Evolutionary conservation across 1,139 yeast species (phyloP).

Genomic region (Sugiyamaella xylanicola): DNA sequence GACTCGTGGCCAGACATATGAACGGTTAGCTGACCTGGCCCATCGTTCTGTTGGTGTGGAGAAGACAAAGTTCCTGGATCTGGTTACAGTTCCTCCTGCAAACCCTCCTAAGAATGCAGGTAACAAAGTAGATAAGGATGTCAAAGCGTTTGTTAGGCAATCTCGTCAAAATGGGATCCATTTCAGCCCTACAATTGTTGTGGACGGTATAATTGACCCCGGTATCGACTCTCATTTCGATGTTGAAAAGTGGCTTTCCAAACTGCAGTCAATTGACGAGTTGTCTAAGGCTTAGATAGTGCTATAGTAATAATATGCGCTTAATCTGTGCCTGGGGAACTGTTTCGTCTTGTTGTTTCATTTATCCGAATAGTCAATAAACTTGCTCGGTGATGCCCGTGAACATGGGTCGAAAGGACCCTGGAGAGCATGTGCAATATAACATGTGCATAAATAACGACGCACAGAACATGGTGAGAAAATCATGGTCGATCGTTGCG

Average conservation of each 20-base stretch:
- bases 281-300: constrained; percentile 18
- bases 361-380: no score
- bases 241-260: constrained; percentile 37
- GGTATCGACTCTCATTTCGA: constrained; percentile 47
- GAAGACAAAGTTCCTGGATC: constrained; percentile 35
- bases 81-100: constrained; percentile 38
- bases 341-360: no score
- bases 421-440: no score
- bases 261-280: constrained; percentile 28
- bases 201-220: constrained; percentile 62
- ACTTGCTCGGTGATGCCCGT: no score
- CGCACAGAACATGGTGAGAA: no score
- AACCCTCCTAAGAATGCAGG: constrained; percentile 54
- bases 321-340: no score
- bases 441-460: no score
- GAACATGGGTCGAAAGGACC: no score
- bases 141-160: constrained; percentile 72
- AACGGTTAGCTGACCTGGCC: constrained; percentile 57
- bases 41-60: constrained; percentile 40
- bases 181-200: constrained; percentile 77
- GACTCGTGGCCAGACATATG: constrained; percentile 60
- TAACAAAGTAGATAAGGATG: constrained; percentile 58
- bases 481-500: no score
- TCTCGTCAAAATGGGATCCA: constrained; percentile 80
- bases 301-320: no score